Percentiles rank a stretch among this genome's conserved stretches.
Conservation (phyloP, 805 yeast genomes). For the Starmerella vitae region DNA sequence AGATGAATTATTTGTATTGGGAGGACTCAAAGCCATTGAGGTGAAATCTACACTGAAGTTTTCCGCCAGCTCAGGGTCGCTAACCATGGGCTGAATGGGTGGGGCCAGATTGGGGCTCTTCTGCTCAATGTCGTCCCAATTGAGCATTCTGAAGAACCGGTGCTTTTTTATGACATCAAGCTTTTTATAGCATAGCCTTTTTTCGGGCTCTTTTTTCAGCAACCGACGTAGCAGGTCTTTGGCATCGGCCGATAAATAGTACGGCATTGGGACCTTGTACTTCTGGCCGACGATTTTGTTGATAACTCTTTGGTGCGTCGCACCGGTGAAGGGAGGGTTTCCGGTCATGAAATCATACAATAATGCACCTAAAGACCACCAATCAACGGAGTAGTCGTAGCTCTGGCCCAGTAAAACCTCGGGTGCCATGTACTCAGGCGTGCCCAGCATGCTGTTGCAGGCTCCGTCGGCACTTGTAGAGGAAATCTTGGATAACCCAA, state of each 20-base stretch:
- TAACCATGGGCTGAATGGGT: slow-evolving; percentile 71
- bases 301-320: slow-evolving; percentile 57
- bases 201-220: slow-evolving; percentile 53
- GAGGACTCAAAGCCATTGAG: slow-evolving; percentile 35
- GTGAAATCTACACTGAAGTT: slow-evolving; percentile 76
- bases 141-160: slow-evolving; percentile 60
- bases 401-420: slow-evolving; percentile 67
- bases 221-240: slow-evolving; percentile 57
- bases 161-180: slow-evolving; percentile 46
- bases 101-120: slow-evolving; percentile 42
- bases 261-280: slow-evolving; percentile 43
- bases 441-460: slow-evolving; percentile 53
- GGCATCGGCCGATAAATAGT: slow-evolving; percentile 64
- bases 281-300: slow-evolving; percentile 58
- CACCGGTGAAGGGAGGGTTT: slow-evolving; percentile 79
- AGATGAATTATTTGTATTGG: slow-evolving; percentile 6
- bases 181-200: slow-evolving; percentile 48
- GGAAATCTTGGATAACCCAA: slow-evolving; percentile 48
- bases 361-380: slow-evolving; percentile 87
- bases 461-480: slow-evolving; percentile 29
- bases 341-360: slow-evolving; percentile 71
- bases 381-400: slow-evolving; percentile 70
- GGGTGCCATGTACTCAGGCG: slow-evolving; percentile 83
- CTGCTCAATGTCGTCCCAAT: slow-evolving; percentile 48
- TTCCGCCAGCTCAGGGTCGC: slow-evolving; percentile 72